Base-by-base conservation (phyloP, 345 rosid species). In the Gossypioides kirkii region DNA sequence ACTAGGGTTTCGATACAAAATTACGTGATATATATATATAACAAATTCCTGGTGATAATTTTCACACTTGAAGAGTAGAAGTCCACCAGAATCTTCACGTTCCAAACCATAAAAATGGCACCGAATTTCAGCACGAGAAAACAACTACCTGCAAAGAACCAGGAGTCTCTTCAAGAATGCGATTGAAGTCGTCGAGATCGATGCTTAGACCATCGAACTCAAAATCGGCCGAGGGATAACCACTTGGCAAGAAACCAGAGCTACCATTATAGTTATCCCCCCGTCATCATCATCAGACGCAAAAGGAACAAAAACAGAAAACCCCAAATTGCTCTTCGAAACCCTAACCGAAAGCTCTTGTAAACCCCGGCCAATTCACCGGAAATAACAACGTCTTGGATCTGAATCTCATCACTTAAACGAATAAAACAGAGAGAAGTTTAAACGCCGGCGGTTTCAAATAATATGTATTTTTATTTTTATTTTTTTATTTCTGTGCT, bases 131-230 rank as follows among this genome's bases (percentile, higher is more conserved):
- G 41, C 50, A n/a, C 59, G 22, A 45, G 38, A 32, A 62, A 71
- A 38, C 36, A 68, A 69, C 77, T 80, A 86, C 89, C 89, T 86
- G 80, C 22, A 67, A 61, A 18, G 76, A 75, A 79, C 63, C 76
- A 6, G 75, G 53, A 14, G 79, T 74, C 70, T 80, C 84, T 54
- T 78, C 87, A 2, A 84, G 75, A 74, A 86, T 84, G 56, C 69
- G 66, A 17, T 80, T 69, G 42, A 86, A 28, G 1, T 74, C 74
- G 0, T 77, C 89, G 54, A 84, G n/a, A 60, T 86, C 89, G 25
- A 86, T 84, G 76, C 72, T 32, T 62, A 83, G 77, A 42, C 70
- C 79, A 10, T 80, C 79, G 65, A 67, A 49, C 47, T 62, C 20
- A 23, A 4, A 50, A 46, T 28, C 84, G 54, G 62, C 72, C 25